These are phyloP conservation scores for Saccharomycopsis microspora DNA, from an alignment of 805 yeast genomes.

Conservation along the genomic window DNA sequence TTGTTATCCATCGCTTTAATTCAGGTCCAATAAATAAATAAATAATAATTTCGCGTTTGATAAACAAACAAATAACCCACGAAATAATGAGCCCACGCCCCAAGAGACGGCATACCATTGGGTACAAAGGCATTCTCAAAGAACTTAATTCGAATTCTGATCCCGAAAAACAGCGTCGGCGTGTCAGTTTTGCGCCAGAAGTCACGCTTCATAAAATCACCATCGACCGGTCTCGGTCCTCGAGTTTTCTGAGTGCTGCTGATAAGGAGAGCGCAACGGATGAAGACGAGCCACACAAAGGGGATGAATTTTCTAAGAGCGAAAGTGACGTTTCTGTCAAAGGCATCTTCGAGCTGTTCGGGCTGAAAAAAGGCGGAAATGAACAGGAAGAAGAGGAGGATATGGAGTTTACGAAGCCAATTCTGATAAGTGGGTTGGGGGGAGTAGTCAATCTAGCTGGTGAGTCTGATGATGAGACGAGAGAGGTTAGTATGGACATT, in stretches of 20 bases:
- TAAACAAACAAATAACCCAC: too few relatives aligned
- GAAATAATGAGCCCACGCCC: not conserved
- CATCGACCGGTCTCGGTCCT: constrained; percentile 17
- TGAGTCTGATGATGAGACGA: not conserved
- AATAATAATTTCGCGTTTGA: too few relatives aligned
- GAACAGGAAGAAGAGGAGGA: constrained; percentile 8
- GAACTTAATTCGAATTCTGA: constrained; percentile 4
- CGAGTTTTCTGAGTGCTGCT: not conserved
- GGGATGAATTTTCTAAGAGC: not conserved
- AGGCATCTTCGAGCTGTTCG: not conserved
- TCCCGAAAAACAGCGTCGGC: constrained; percentile 22
- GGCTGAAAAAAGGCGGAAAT: not conserved
- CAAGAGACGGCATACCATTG: constrained; percentile 15
- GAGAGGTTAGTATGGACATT: not conserved
- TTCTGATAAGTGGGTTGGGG: not conserved
- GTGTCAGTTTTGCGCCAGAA: constrained; percentile 66
- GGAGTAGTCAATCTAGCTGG: too few relatives aligned
- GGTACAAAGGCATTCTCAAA: constrained; percentile 13
- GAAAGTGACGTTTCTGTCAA: not conserved
- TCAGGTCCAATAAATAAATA: too few relatives aligned
- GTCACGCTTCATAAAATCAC: constrained; percentile 44
- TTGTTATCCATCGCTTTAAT: too few relatives aligned
- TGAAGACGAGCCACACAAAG: not conserved
- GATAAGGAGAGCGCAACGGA: constrained; percentile 5
- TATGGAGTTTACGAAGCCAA: constrained; percentile 16